phyloP scores from a whole-genome alignment of 441 rosid genomes.

The Adansonia gregorii region DNA sequence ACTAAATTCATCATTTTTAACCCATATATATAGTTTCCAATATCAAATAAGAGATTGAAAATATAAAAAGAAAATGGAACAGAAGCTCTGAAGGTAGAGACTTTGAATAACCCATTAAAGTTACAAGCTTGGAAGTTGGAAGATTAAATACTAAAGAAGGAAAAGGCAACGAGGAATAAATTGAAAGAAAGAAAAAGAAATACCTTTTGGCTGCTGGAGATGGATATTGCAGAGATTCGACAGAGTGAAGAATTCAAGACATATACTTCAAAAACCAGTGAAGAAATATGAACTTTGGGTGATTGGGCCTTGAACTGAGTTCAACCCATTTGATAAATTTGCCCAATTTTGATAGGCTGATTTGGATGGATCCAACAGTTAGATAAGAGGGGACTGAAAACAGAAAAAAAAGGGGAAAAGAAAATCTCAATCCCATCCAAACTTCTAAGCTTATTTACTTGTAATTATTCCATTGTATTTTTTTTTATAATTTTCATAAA shows the following conservation, averaged over 20 bases:
- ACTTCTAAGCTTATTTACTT: no score
- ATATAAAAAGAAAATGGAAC: background rate
- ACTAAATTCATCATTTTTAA: background rate
- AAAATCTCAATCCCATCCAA: no score
- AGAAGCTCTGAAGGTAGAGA: background rate
- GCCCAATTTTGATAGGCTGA: background rate
- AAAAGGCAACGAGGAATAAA: background rate
- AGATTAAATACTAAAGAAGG: background rate
- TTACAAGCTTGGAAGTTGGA: conserved; percentile 1
- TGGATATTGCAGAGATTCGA: background rate
- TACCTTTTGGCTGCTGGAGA: conserved; percentile 12
- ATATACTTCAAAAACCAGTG: background rate
- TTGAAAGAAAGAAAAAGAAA: background rate
- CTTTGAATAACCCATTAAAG: conserved; percentile 18
- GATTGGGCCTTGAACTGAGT: background rate
- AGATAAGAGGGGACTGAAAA: no score
- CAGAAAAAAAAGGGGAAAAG: no score
- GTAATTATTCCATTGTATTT: no score
- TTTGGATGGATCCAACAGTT: background rate
- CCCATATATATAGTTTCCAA: background rate
- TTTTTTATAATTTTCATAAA: no score
- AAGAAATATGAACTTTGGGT: background rate
- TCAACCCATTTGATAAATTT: background rate
- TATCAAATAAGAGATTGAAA: background rate
- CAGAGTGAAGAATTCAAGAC: background rate